Conservation (phyloP, 768 basidiomycete species). For the Suillus subaureus region DNA sequence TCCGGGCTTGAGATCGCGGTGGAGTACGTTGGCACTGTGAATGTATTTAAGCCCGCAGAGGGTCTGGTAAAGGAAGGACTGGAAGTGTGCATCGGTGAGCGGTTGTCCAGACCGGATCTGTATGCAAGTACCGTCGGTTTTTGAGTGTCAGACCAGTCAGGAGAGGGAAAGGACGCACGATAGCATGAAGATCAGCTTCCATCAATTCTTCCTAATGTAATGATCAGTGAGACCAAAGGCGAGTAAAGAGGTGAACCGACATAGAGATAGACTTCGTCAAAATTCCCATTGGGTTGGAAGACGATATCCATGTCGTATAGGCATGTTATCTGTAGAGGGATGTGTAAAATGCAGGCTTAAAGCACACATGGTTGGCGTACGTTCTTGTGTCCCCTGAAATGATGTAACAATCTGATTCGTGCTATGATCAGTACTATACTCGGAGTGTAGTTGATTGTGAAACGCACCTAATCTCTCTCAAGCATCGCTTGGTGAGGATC, state of each 20-base stretch:
- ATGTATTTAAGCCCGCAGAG: slow-evolving; percentile 98
- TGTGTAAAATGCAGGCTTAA: slow-evolving; percentile 16
- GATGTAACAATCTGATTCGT: slow-evolving; percentile 76
- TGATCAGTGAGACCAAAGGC: slow-evolving; percentile 6
- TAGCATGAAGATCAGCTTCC: slow-evolving; percentile 99
- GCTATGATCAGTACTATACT: slow-evolving; percentile 14
- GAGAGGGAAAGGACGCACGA: slow-evolving; percentile 53
- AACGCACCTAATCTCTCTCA: slow-evolving; percentile 88
- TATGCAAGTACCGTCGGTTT: slow-evolving; percentile 7
- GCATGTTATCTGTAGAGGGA: slow-evolving; percentile 75
- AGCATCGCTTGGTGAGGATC: slow-evolving; percentile 94
- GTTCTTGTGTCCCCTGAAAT: slow-evolving; percentile 99
- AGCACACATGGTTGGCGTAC: slow-evolving; percentile 44
- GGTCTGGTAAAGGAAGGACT: slow-evolving; percentile 97
- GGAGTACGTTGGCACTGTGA: slow-evolving; percentile 96
- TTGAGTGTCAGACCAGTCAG: not conserved
- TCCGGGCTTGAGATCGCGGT: slow-evolving; percentile 94
- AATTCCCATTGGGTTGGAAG: slow-evolving; percentile 87
- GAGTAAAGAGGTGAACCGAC: slow-evolving; percentile 43
- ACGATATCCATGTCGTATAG: slow-evolving; percentile 99
- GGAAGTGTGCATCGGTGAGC: slow-evolving; percentile 88
- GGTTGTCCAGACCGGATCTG: slow-evolving; percentile 88
- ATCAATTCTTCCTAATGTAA: slow-evolving; percentile 88
- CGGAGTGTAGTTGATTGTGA: not conserved
- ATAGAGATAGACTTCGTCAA: slow-evolving; percentile 95